Percentiles rank a stretch among this genome's conserved stretches.
Conservation (phyloP, 2,329 filamentous ascomycete species). For the Atkinsonella texensis region DNA sequence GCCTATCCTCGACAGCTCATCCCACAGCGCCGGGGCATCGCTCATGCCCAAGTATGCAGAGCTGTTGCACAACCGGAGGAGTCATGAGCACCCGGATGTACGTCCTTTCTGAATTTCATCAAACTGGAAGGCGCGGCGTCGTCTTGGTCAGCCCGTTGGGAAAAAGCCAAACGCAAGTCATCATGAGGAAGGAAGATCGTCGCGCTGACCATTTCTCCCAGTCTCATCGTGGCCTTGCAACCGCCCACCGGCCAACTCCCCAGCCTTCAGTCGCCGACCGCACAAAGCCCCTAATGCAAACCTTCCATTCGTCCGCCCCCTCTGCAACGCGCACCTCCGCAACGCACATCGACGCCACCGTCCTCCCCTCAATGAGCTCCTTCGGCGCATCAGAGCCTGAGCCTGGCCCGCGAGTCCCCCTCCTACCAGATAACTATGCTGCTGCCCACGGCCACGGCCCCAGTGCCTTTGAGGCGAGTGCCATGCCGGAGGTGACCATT, state of each 20-base stretch:
- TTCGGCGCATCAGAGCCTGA: slow-evolving; percentile 20
- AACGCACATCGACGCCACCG: slow-evolving; percentile 37
- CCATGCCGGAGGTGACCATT: slow-evolving; percentile 38
- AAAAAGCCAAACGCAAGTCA: too few species aligned
- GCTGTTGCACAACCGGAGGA: slow-evolving; percentile 25
- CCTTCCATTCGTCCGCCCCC: slow-evolving; percentile 40
- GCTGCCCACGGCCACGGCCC: slow-evolving; percentile 30
- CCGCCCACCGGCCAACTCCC: slow-evolving; percentile 35
- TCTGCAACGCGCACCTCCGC: slow-evolving; percentile 28
- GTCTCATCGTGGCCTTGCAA: slow-evolving; percentile 30
- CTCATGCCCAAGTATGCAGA: slow-evolving; percentile 38
- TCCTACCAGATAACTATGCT: slow-evolving; percentile 47
- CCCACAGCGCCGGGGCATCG: slow-evolving; percentile 24
- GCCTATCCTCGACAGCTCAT: slow-evolving; percentile 21
- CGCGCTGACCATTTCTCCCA: slow-evolving; percentile 8
- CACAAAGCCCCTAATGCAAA: slow-evolving; percentile 49
- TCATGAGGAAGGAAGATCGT: background rate
- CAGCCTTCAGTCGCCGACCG: slow-evolving; percentile 32
- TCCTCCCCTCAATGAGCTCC: slow-evolving; percentile 36
- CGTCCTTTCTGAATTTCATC: slow-evolving; percentile 11
- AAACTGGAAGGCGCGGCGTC: background rate
- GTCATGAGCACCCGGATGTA: slow-evolving; percentile 28
- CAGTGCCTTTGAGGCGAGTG: slow-evolving; percentile 29
- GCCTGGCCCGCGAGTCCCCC: slow-evolving; percentile 39
- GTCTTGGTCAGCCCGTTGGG: too few species aligned